These are phyloP conservation scores for Hysterium pulicare DNA, from an alignment of 2,329 filamentous ascomycete genomes.

Conservation along the genomic window DNA sequence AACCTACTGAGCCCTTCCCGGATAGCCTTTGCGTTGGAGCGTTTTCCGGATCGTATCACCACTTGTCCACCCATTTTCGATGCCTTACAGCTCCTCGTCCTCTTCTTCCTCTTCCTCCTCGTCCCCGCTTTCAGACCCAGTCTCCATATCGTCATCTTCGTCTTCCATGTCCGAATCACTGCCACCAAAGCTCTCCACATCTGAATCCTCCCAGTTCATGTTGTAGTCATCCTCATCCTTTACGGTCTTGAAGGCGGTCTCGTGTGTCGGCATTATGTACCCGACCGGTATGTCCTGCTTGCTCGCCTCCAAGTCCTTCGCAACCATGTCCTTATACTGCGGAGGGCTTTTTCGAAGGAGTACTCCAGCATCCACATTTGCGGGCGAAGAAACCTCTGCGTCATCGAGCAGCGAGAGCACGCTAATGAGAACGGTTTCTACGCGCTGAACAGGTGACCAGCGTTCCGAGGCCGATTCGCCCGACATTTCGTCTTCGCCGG, in stretches of 20 bases:
- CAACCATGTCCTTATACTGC: slow-evolving; percentile 67
- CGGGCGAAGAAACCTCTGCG: slow-evolving; percentile 87
- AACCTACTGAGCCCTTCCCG: too few species aligned
- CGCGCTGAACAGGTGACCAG: slow-evolving; percentile 90
- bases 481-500: slow-evolving; percentile 88
- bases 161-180: slow-evolving; percentile 54
- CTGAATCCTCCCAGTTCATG: slow-evolving; percentile 45
- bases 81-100: slow-evolving; percentile 13
- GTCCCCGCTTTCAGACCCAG: slow-evolving; percentile 57
- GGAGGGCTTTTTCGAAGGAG: slow-evolving; percentile 72
- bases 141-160: slow-evolving; percentile 58
- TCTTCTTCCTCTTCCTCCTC: slow-evolving; percentile 28
- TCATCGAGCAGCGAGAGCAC: slow-evolving; percentile 90
- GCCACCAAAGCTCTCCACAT: slow-evolving; percentile 68
- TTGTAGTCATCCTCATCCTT: slow-evolving; percentile 62
- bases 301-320: slow-evolving; percentile 66
- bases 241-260: slow-evolving; percentile 61
- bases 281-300: slow-evolving; percentile 75
- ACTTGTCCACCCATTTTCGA: neutral
- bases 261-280: slow-evolving; percentile 75
- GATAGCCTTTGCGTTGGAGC: too few species aligned
- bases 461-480: slow-evolving; percentile 87
- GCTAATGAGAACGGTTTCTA: slow-evolving; percentile 90
- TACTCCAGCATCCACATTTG: slow-evolving; percentile 90
- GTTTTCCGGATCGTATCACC: too few species aligned